Conservation (phyloP, 2,329 filamentous ascomycete genomes). For the Emergomyces orientalis region DNA sequence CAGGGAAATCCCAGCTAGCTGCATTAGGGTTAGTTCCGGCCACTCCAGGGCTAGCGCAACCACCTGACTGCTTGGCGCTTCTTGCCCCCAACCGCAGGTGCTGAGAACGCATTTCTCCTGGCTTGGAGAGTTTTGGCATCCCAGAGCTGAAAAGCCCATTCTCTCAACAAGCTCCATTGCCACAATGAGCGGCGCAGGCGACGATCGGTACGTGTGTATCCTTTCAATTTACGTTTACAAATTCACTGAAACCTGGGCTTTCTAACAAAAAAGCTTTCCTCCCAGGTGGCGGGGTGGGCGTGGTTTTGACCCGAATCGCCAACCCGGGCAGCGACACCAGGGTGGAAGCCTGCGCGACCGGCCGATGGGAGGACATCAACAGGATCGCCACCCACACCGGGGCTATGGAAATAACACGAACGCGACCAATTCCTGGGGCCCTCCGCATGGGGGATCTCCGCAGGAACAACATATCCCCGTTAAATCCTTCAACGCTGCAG, state of each 20-base stretch:
- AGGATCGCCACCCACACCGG: conserved; percentile 25
- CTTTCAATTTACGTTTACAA: conserved; percentile 1
- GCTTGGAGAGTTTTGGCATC: background rate
- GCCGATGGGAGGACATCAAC: conserved; percentile 22
- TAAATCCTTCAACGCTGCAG: conserved; percentile 36
- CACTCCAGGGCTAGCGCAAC: background rate
- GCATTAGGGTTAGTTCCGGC: background rate
- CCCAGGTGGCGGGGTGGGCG: conserved; percentile 35
- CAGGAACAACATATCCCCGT: conserved; percentile 37
- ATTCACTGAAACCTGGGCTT: background rate
- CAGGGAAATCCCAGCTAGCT: background rate
- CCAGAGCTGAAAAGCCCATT: conserved; percentile 4
- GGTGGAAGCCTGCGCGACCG: conserved; percentile 20
- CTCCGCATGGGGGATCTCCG: conserved; percentile 13
- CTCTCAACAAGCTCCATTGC: conserved; percentile 12
- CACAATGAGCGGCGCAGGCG: conserved; percentile 31
- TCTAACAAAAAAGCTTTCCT: conserved; percentile 7
- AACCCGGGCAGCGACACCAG: conserved; percentile 30
- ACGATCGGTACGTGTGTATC: conserved; percentile 26
- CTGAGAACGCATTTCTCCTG: background rate
- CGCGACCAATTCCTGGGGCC: conserved; percentile 22
- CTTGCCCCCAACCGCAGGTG: background rate
- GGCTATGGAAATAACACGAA: conserved; percentile 23
- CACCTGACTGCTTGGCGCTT: background rate
- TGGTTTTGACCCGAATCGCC: conserved; percentile 29